A percentile compares a stretch with the other conserved stretches of the same genome.
Evolutionary conservation across 1,284 basidiomycete genomes (phyloP).

Genomic region (Apiotrichum gracile): DNA sequence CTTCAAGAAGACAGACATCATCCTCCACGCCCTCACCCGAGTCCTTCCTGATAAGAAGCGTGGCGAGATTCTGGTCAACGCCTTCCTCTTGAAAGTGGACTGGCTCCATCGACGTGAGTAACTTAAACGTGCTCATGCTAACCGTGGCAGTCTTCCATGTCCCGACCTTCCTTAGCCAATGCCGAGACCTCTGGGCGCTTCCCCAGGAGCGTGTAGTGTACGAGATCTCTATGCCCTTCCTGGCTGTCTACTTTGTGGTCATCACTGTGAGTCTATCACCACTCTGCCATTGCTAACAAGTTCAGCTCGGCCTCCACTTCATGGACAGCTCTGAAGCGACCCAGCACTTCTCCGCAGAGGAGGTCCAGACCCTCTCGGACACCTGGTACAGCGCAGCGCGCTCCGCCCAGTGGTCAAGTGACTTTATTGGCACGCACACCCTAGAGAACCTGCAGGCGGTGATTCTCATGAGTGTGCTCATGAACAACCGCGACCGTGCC

Average conservation of each 20-base stretch:
- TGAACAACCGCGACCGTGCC: conserved; percentile 48
- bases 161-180: conserved; percentile 45
- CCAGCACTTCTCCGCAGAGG: conserved; percentile 40
- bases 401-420: conserved; percentile 40
- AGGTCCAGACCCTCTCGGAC: conserved; percentile 38
- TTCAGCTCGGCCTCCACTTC: conserved; percentile 45
- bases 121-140: neutral
- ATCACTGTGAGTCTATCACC: conserved; percentile 31
- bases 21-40: conserved; percentile 38
- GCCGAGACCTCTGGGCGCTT: conserved; percentile 45
- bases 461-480: conserved; percentile 43
- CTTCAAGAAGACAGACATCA: conserved; percentile 41
- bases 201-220: conserved; percentile 36
- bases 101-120: conserved; percentile 48
- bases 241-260: conserved; percentile 43
- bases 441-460: conserved; percentile 44
- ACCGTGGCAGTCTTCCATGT: conserved; percentile 37
- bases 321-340: conserved; percentile 40
- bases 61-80: conserved; percentile 42
- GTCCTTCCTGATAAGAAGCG: conserved; percentile 40
- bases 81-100: conserved; percentile 44
- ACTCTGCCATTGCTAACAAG: neutral
- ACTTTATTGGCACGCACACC: conserved; percentile 45
- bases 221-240: conserved; percentile 45
- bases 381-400: conserved; percentile 42